Conservation (phyloP, 768 basidiomycete species). For the Boletus coccyginus region DNA sequence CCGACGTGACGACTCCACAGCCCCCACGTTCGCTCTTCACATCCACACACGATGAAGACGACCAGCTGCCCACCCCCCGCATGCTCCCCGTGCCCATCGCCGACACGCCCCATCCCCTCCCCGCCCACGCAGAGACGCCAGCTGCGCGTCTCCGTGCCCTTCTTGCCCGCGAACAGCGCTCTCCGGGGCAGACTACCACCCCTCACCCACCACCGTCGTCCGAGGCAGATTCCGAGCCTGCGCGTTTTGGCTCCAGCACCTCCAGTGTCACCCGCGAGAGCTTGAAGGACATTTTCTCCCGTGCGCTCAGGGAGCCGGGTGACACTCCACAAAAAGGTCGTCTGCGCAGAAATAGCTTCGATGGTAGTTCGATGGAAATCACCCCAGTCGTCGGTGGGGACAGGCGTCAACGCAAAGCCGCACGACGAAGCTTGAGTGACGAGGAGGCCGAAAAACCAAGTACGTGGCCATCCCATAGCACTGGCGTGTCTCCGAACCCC, state of each 20-base stretch:
- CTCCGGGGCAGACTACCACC: constrained; percentile 26
- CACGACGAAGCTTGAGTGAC: constrained; percentile 62
- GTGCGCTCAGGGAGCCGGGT: constrained; percentile 60
- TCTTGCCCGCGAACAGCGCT: constrained; percentile 48
- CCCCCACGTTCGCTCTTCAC: too few relatives aligned
- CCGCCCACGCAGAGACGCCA: constrained; percentile 41
- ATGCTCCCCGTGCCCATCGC: constrained; percentile 21
- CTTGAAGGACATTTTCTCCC: constrained; percentile 64
- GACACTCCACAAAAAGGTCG: constrained; percentile 58
- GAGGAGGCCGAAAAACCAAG: constrained; percentile 61
- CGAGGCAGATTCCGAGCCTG: constrained; percentile 23
- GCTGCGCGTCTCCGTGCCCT: constrained; percentile 65
- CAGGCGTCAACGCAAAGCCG: constrained; percentile 44
- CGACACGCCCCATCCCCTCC: background rate
- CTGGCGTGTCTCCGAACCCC: constrained; percentile 2
- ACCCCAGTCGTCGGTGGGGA: constrained; percentile 46
- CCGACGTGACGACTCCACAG: background rate
- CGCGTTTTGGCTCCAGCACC: constrained; percentile 25
- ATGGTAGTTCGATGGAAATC: constrained; percentile 56
- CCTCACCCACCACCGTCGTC: constrained; percentile 25
- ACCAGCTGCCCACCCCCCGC: constrained; percentile 31
- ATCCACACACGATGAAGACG: constrained; percentile 24
- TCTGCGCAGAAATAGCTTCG: constrained; percentile 56
- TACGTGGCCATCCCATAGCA: constrained; percentile 33
- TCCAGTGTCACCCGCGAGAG: constrained; percentile 55